Conservation (phyloP, 495 filamentous ascomycete genomes). For the Immersiella caudata region DNA sequence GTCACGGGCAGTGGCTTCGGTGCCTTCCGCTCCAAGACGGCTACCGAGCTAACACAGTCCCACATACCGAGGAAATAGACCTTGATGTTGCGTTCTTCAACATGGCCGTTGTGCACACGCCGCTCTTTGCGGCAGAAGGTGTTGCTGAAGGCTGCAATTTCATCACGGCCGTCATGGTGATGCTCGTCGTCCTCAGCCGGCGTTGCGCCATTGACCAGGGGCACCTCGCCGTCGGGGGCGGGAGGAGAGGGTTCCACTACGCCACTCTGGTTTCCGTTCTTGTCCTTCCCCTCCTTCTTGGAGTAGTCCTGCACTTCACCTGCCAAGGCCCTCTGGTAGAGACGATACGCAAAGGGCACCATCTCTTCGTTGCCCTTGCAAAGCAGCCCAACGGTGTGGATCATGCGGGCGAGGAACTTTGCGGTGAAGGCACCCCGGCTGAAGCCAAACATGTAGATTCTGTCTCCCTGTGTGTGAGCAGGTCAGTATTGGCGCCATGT, state of each 20-base stretch:
- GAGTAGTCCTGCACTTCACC: slow-evolving; percentile 13
- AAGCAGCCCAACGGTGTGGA: slow-evolving; percentile 23
- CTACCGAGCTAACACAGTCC: slow-evolving; percentile 24
- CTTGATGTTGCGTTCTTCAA: slow-evolving; percentile 23
- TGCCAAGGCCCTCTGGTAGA: slow-evolving; percentile 22
- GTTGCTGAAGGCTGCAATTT: slow-evolving; percentile 22
- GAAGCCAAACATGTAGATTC: slow-evolving; percentile 27
- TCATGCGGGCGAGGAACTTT: slow-evolving; percentile 25
- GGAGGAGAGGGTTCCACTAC: no score
- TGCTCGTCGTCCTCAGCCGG: neutral
- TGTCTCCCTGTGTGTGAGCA: slow-evolving; percentile 15
- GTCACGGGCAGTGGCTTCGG: slow-evolving; percentile 15
- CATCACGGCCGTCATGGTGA: slow-evolving; percentile 6
- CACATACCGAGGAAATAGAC: slow-evolving; percentile 27
- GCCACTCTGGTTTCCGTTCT: neutral
- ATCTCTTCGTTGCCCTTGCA: slow-evolving; percentile 28
- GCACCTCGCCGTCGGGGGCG: no score
- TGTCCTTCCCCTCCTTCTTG: neutral
- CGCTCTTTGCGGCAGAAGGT: slow-evolving; percentile 25
- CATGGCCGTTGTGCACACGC: neutral
- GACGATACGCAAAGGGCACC: slow-evolving; percentile 24
- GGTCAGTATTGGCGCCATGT: neutral
- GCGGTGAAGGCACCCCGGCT: slow-evolving; percentile 24
- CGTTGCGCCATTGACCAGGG: neutral
- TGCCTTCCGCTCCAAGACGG: slow-evolving; percentile 21